Base-by-base conservation (phyloP, 1,284 basidiomycete species). In the Leccinum pachyderme region DNA sequence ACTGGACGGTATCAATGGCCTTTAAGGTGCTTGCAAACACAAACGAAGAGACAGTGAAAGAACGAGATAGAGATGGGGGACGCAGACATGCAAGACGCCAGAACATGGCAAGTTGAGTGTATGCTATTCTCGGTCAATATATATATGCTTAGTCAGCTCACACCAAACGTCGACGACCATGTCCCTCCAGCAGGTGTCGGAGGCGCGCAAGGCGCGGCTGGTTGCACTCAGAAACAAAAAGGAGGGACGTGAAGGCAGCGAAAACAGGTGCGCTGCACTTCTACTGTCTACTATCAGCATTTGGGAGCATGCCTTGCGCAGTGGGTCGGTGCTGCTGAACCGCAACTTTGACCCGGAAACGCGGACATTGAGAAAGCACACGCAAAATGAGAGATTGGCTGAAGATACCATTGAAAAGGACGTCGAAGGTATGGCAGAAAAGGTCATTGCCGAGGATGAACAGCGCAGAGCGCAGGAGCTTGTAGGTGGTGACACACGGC, bases 351-450 rank as follows among this genome's bases (percentile, higher is more conserved):
- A 96, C 71, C 91, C 91, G 5, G 84, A 86, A 58, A 88, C 89
- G 4, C 82, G 91, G 48, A 85, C 90, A 57, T 68, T 91, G 57
- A 83, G 84, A 64, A 92, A 90, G 69, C 83, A 78, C 61, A 73
- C 72, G 12, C 70, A 68, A 35, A 73, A 75, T 50, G 80, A 81
- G 48, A 80, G 81, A 59, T 77, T 81, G 47, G 80, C 84, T 65
- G 81, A 89, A 62, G 91, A 95, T 61, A 98, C 95, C 0, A 85
- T 98, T 5, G 95, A 98, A 75, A 87, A 86, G 63, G 79, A 87
- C 55, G 86, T 97, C 0, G 81, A 87, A 51, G 94, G 93, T 0
- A 72, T 98, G 54, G 91, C 93, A 11, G 88, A 95, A 68, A 73
- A 78, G 60, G 93, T 96, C 61, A 85, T 97, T 52, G 77, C 78